These are phyloP conservation scores for Neoboletus brunneissimus DNA, from an alignment of 768 basidiomycete species.

Conservation along the genomic window DNA sequence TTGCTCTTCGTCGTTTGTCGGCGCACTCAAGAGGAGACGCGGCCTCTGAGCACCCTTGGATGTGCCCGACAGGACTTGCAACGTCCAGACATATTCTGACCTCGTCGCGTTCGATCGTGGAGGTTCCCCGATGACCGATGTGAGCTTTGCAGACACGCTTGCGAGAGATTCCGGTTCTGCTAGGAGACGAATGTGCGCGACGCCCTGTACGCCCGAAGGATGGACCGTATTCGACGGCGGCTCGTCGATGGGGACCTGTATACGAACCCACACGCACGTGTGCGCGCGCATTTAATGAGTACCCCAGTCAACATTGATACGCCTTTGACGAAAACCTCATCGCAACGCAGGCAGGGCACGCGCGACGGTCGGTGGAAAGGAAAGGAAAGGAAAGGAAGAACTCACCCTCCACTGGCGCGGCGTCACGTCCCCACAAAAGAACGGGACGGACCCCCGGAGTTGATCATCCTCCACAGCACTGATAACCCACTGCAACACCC, in stretches of 20 bases:
- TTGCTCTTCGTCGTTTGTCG: constrained; percentile 37
- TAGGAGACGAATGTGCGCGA: constrained; percentile 50
- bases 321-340: not conserved
- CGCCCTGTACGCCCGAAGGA: constrained; percentile 45
- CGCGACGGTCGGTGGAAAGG: no score
- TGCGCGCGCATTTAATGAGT: not conserved
- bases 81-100: constrained; percentile 39
- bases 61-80: constrained; percentile 35
- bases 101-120: constrained; percentile 29
- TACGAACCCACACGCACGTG: not conserved
- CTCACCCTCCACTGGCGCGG: constrained; percentile 56
- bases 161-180: constrained; percentile 31
- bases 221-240: constrained; percentile 49
- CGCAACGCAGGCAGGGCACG: not conserved
- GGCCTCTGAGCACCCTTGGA: constrained; percentile 13
- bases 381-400: not conserved
- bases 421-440: constrained; percentile 75
- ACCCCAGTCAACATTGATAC: not conserved
- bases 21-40: constrained; percentile 37
- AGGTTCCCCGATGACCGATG: constrained; percentile 45
- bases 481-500: constrained; percentile 57
- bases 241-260: constrained; percentile 46
- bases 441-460: constrained; percentile 47
- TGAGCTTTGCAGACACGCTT: constrained; percentile 38
- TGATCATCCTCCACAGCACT: constrained; percentile 34